Conservation (phyloP, 345 rosid species). For the Salix suchowensis region DNA sequence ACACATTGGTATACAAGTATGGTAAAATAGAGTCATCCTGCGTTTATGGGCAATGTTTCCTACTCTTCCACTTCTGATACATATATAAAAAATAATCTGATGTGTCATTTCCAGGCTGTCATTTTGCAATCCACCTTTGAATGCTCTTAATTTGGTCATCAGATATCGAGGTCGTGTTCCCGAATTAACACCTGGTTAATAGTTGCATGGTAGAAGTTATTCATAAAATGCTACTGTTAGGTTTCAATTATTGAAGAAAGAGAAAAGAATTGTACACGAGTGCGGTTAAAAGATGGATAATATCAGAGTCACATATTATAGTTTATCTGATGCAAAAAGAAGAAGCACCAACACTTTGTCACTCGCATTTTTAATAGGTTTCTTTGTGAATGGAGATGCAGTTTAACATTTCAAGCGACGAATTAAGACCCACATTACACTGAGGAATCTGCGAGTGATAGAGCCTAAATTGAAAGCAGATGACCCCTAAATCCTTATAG, state of each 20-base stretch:
- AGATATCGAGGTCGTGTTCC: background rate
- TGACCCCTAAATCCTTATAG: too few relatives aligned
- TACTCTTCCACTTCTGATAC: background rate
- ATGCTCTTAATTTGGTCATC: background rate
- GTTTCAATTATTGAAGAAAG: conserved; percentile 4
- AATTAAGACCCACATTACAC: background rate
- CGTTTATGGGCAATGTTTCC: background rate
- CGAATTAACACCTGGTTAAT: too few relatives aligned
- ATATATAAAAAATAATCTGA: background rate
- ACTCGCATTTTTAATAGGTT: too few relatives aligned
- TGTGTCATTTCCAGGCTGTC: background rate
- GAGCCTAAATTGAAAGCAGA: too few relatives aligned
- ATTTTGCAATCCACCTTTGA: background rate
- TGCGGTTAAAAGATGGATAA: background rate
- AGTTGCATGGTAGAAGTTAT: too few relatives aligned
- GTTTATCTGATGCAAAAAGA: background rate
- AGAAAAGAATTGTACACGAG: background rate
- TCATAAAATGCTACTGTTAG: too few relatives aligned
- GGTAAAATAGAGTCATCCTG: background rate
- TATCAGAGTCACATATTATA: background rate
- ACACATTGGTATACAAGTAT: too few relatives aligned
- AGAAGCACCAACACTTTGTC: too few relatives aligned
- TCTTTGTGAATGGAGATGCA: conserved; percentile 9
- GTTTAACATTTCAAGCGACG: background rate
- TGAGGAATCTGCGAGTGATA: too few relatives aligned